Evolutionary conservation across 331 rosid species (phyloP), one percentile per base, ranked within the genome.

Genomic region (Erythrophleum ivorense): DNA sequence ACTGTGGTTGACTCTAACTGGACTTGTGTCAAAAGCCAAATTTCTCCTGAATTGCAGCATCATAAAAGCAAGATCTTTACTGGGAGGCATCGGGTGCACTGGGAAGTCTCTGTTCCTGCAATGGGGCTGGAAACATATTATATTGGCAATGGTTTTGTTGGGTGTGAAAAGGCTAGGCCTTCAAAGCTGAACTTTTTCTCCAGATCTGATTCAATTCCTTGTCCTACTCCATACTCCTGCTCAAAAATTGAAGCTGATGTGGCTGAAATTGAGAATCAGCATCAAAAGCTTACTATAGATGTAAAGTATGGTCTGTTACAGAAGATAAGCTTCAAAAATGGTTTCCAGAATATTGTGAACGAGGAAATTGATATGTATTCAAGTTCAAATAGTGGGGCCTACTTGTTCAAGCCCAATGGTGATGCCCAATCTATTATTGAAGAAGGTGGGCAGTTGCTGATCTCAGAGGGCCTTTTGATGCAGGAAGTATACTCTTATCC

Each of bases 401-500:
- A 93, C 92, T 86, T 95, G 66, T 95, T 95, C 84, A 89, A 80
- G 83, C 99, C 99, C 1, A 83, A 13, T 33, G 99, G 99, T 45
- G 94, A 92, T 40, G 93, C 99, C 3, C 81, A 84, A 53, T 76
- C 92, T 33, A 87, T 96, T 79, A 79, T 87, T 45, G 90, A 86
- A 87, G 88, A 90, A 34, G 94, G 94, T 52, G 97, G 95, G 36
- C 90, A 85, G 78, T 81, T 89, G 57, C 87, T 96, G 86, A 87
- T 93, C 83, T 84, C 88, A 1, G 92, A 92, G 79, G 98, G 99
- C 40, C 88, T 87, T 85, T 81, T 93, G 91, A 82, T 96, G 94
- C 94, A 87, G 85, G 98, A 96, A 90, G 95, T 92, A 62, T 96
- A 45, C 88, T 92, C 97, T 77, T 88, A 91, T 88, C 98, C 99